Evolutionary conservation across 2,329 filamentous ascomycete species (phyloP).

Genomic region (Aureobasidium sp.): DNA sequence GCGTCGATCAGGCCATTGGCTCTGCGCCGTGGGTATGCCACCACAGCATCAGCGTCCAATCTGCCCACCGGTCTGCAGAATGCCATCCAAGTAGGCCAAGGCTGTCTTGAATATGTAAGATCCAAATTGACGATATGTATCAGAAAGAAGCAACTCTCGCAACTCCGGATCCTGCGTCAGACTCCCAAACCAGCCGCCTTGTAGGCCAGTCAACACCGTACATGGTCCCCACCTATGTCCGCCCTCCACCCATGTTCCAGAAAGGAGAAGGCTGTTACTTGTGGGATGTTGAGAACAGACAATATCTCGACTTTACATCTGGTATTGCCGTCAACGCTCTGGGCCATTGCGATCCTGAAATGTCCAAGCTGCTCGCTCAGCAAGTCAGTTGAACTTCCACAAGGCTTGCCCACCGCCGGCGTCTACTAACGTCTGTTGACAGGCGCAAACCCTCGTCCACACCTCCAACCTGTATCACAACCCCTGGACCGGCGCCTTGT

Average conservation of each 20-base stretch:
- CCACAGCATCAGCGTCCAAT: slow-evolving; percentile 35
- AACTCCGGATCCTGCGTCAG: slow-evolving; percentile 64
- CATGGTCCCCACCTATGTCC: slow-evolving; percentile 94
- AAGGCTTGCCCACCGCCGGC: too few species aligned
- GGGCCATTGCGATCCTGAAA: slow-evolving; percentile 79
- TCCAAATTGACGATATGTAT: slow-evolving; percentile 18
- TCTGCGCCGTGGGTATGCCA: slow-evolving; percentile 29
- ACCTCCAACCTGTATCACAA: slow-evolving; percentile 97
- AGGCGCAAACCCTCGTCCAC: slow-evolving; percentile 67
- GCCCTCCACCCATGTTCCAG: slow-evolving; percentile 82
- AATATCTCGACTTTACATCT: slow-evolving; percentile 89
- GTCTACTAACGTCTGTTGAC: not conserved
- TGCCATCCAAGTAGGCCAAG: slow-evolving; percentile 34
- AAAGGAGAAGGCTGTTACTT: slow-evolving; percentile 81
- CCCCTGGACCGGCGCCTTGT: slow-evolving; percentile 85
- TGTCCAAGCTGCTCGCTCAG: slow-evolving; percentile 66
- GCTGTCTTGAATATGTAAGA: not conserved
- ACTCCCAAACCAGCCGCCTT: slow-evolving; percentile 68
- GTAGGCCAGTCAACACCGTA: slow-evolving; percentile 71
- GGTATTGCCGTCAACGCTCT: slow-evolving; percentile 93
- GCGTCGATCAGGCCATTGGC: slow-evolving; percentile 19
- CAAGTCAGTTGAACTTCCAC: slow-evolving; percentile 24
- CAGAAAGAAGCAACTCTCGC: slow-evolving; percentile 48
- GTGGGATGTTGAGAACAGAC: slow-evolving; percentile 81
- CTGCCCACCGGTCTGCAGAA: slow-evolving; percentile 36